Percentiles rank a stretch among this genome's conserved stretches.
Evolutionary conservation across 495 filamentous ascomycete genomes (phyloP).

Genomic region (Glarea lozoyensis): DNA sequence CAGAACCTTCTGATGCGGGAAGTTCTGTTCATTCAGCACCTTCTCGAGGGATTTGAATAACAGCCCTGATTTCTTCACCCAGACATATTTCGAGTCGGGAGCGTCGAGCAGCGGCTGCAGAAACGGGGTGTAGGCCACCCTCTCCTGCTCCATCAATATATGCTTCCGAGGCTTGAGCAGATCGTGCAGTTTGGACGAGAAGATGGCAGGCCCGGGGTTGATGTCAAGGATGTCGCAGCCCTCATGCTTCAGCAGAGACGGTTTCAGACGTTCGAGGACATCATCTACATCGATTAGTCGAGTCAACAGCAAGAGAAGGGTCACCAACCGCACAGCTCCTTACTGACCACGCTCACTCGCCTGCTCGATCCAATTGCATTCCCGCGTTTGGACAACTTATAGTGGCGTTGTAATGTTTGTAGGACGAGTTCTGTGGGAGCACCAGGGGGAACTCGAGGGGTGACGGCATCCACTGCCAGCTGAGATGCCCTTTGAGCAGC

Average conservation of each 20-base stretch:
- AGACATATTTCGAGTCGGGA: conserved; percentile 43
- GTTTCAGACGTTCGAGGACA: conserved; percentile 42
- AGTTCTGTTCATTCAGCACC: conserved; percentile 31
- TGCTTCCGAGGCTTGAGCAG: conserved; percentile 68
- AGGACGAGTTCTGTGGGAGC: not conserved
- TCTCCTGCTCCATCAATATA: conserved; percentile 64
- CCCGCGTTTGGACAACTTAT: too few relatives aligned
- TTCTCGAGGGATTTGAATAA: conserved; percentile 40
- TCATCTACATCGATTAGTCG: conserved; percentile 30
- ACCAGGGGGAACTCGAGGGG: not conserved
- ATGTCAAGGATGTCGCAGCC: conserved; percentile 80
- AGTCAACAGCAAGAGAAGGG: not conserved
- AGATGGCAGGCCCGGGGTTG: conserved; percentile 66
- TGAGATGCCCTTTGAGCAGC: too few relatives aligned
- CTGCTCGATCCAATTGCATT: conserved; percentile 13
- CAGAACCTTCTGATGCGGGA: conserved; percentile 40
- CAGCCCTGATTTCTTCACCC: conserved; percentile 39
- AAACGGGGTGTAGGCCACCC: conserved; percentile 40
- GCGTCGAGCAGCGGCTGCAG: conserved; percentile 53
- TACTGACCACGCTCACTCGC: conserved; percentile 47
- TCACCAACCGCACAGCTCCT: conserved; percentile 49
- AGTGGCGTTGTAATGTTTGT: too few relatives aligned
- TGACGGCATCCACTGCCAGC: not conserved
- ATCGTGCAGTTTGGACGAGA: conserved; percentile 67
- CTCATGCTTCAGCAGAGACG: conserved; percentile 49